These are phyloP conservation scores for Ascochyta fabae DNA, from an alignment of 2,329 filamentous ascomycete genomes.

Conservation along the genomic window DNA sequence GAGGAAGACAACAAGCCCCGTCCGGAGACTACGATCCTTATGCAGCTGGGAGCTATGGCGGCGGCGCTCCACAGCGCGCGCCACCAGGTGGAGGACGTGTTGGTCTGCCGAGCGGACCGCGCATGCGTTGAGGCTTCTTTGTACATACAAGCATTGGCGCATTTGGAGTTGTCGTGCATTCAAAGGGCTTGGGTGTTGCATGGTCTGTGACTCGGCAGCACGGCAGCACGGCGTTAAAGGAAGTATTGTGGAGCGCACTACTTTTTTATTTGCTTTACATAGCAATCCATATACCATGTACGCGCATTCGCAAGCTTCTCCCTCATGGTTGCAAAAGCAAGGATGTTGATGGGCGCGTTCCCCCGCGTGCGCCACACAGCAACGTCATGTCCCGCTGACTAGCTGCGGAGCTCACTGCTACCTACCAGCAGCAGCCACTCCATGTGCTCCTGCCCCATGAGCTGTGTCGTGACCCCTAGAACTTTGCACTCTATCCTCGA, in stretches of 20 bases:
- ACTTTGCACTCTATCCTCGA: neutral
- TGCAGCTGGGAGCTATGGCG: slow-evolving; percentile 32
- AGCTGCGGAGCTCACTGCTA: slow-evolving; percentile 8
- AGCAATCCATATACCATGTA: neutral
- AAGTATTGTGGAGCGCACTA: neutral
- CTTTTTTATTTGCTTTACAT: neutral
- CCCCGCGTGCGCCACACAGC: slow-evolving; percentile 17
- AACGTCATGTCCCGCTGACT: slow-evolving; percentile 20
- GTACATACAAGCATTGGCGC: slow-evolving; percentile 25
- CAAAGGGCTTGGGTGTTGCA: slow-evolving; percentile 2
- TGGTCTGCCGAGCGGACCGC: slow-evolving; percentile 48
- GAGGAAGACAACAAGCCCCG: slow-evolving; percentile 37
- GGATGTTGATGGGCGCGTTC: slow-evolving; percentile 9
- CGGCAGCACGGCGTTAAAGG: slow-evolving; percentile 9
- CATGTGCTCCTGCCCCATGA: slow-evolving; percentile 16
- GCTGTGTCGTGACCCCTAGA: neutral
- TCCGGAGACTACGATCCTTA: slow-evolving; percentile 44
- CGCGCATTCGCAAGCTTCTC: slow-evolving; percentile 7
- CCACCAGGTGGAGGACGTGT: slow-evolving; percentile 42
- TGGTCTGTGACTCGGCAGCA: slow-evolving; percentile 15
- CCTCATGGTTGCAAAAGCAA: neutral
- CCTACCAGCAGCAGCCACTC: slow-evolving; percentile 15
- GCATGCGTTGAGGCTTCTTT: slow-evolving; percentile 39
- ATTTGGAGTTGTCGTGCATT: slow-evolving; percentile 22
- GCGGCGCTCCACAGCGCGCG: slow-evolving; percentile 33